Percentiles rank a stretch among this genome's conserved stretches.
phyloP scores from a whole-genome alignment of 345 rosid species.

The Eutrema yunnanense region DNA sequence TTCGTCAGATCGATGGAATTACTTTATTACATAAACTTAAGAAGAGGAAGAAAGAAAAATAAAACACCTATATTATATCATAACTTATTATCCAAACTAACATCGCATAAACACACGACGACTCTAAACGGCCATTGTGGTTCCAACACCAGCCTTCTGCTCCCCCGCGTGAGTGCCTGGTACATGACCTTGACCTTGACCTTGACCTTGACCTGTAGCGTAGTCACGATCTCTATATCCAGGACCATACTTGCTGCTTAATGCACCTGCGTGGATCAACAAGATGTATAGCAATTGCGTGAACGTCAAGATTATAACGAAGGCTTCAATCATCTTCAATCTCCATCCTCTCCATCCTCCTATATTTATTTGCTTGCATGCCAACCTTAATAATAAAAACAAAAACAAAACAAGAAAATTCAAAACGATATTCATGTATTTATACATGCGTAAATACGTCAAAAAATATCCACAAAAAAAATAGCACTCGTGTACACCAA shows the following conservation, averaged over 20 bases:
- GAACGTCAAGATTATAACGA: conserved; percentile 59
- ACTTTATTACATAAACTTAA: conserved; percentile 13
- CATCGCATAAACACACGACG: not conserved
- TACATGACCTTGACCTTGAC: conserved; percentile 20
- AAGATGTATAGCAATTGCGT: conserved; percentile 59
- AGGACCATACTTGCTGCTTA: conserved; percentile 74
- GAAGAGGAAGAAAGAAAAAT: not conserved
- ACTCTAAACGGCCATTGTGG: conserved; percentile 23
- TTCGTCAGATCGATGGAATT: not conserved
- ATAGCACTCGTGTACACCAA: not conserved
- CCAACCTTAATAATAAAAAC: conserved; percentile 39
- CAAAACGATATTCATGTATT: not conserved
- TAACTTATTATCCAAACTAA: not conserved
- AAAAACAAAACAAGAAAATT: not conserved
- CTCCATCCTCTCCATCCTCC: conserved; percentile 95
- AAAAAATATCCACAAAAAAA: not conserved
- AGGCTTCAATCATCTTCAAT: conserved; percentile 61
- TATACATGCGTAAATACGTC: not conserved
- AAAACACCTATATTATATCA: not conserved
- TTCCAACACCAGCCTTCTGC: conserved; percentile 27
- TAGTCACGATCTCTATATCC: conserved; percentile 63
- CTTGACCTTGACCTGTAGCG: conserved; percentile 28
- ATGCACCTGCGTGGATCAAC: conserved; percentile 69
- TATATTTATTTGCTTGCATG: conserved; percentile 75
- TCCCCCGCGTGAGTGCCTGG: conserved; percentile 27